Evolutionary conservation across 176 grass and related monocot species (phyloP).

Genomic region (Rhynchospora tenuis): DNA sequence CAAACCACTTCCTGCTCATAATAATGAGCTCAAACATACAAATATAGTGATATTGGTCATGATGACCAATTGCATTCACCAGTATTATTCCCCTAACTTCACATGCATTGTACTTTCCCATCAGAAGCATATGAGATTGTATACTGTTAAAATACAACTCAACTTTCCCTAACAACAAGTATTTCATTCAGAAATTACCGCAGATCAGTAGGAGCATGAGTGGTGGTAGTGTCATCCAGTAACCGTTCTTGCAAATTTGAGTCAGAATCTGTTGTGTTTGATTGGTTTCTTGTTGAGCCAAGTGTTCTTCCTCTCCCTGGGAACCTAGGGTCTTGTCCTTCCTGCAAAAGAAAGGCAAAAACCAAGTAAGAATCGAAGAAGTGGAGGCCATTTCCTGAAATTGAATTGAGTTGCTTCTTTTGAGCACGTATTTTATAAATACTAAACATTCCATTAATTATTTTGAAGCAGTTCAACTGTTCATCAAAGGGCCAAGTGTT

Average conservation of each 20-base stretch:
- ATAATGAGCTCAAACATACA: background rate
- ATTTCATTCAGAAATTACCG: constrained; percentile 51
- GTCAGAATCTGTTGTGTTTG: constrained; percentile 52
- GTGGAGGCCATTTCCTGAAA: background rate
- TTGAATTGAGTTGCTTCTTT: background rate
- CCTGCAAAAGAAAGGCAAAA: constrained; percentile 32
- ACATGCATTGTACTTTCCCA: background rate
- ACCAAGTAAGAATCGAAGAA: background rate
- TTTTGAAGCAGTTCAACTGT: background rate
- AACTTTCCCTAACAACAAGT: background rate
- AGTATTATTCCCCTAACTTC: background rate
- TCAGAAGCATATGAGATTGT: background rate
- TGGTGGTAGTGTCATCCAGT: constrained; percentile 68
- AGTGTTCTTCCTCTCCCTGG: constrained; percentile 76
- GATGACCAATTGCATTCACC: background rate
- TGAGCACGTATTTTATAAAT: background rate
- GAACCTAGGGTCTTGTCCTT: constrained; percentile 78
- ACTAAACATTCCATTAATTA: background rate
- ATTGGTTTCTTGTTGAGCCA: constrained; percentile 42
- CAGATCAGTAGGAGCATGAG: constrained; percentile 35
- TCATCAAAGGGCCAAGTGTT: background rate
- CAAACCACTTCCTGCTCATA: background rate
- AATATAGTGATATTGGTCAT: background rate
- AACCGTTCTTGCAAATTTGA: constrained; percentile 72
- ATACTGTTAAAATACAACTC: background rate